Conservation (phyloP, 75 land plant species). For the Cupressus sempervirens region DNA sequence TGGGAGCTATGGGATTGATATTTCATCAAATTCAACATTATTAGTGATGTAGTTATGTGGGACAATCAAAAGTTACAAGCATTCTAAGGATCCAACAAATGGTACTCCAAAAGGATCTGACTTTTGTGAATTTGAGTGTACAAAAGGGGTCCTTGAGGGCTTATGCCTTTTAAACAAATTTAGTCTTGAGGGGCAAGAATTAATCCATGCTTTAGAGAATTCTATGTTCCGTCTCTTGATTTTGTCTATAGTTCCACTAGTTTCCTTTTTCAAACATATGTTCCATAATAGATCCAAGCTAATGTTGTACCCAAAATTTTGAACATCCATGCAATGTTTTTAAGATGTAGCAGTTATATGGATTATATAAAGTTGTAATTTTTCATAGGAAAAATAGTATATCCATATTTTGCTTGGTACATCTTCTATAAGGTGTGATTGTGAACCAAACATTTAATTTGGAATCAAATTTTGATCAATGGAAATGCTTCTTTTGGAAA, state of each 20-base stretch:
- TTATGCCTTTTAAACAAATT: conserved; percentile 70
- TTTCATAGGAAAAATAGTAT: neutral
- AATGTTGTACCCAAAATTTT: neutral
- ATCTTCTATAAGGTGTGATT: neutral
- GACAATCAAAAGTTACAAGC: conserved; percentile 89
- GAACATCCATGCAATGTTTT: neutral
- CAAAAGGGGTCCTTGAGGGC: conserved; percentile 85
- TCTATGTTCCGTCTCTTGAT: neutral
- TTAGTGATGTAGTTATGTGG: conserved; percentile 75
- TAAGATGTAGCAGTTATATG: neutral
- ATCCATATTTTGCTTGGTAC: neutral
- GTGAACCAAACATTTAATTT: neutral
- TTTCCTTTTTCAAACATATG: neutral
- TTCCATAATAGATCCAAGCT: neutral
- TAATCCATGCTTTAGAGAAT: neutral
- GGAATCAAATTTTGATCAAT: neutral
- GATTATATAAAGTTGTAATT: neutral
- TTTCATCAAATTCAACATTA: too few relatives aligned
- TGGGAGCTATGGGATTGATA: too few relatives aligned
- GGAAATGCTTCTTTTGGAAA: neutral
- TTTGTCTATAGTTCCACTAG: neutral
- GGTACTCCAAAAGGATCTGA: conserved; percentile 71
- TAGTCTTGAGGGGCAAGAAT: conserved; percentile 82
- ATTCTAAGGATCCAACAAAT: conserved; percentile 64
- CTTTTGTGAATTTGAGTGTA: conserved; percentile 84